Evolutionary conservation across 2,329 filamentous ascomycete genomes (phyloP).

Genomic region (Thyridium curvatum): DNA sequence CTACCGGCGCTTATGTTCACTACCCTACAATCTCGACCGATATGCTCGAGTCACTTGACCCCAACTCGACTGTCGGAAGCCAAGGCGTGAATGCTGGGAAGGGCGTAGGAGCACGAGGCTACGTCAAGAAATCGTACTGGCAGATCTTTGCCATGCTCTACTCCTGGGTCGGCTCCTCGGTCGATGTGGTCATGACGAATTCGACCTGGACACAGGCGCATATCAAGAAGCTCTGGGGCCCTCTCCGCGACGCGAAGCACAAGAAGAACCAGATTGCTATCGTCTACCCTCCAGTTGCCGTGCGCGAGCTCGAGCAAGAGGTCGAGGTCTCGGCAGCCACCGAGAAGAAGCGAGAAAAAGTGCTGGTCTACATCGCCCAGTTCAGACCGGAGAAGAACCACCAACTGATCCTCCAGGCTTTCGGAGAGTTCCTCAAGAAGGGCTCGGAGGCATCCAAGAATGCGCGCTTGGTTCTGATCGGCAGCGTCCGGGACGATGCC

Average conservation of each 20-base stretch:
- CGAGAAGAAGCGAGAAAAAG: constrained; percentile 63
- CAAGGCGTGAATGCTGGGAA: constrained; percentile 80
- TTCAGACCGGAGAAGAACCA: constrained; percentile 98
- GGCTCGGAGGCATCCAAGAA: constrained; percentile 41
- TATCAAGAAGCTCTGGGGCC: constrained; percentile 74
- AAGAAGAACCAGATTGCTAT: constrained; percentile 56
- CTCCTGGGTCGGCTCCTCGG: constrained; percentile 70
- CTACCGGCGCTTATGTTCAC: constrained; percentile 91
- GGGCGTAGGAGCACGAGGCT: constrained; percentile 65
- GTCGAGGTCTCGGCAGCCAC: constrained; percentile 65
- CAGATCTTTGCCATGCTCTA: constrained; percentile 76
- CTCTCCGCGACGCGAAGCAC: constrained; percentile 36
- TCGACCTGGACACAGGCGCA: constrained; percentile 89
- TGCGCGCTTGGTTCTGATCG: constrained; percentile 74
- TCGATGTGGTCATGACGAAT: constrained; percentile 97
- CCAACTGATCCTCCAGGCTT: constrained; percentile 75
- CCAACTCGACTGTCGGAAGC: constrained; percentile 46
- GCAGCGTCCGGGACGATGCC: constrained; percentile 80
- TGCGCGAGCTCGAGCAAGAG: constrained; percentile 71
- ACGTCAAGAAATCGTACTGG: constrained; percentile 79
- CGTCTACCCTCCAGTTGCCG: constrained; percentile 88
- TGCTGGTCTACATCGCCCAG: constrained; percentile 89
- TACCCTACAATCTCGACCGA: constrained; percentile 98
- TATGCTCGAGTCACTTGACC: constrained; percentile 81
- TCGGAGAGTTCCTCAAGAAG: constrained; percentile 65